Percentiles rank a stretch among this genome's conserved stretches.
These are phyloP conservation scores for Heimioporus sp. DNA, from an alignment of 768 basidiomycete genomes.

Conservation along the genomic window DNA sequence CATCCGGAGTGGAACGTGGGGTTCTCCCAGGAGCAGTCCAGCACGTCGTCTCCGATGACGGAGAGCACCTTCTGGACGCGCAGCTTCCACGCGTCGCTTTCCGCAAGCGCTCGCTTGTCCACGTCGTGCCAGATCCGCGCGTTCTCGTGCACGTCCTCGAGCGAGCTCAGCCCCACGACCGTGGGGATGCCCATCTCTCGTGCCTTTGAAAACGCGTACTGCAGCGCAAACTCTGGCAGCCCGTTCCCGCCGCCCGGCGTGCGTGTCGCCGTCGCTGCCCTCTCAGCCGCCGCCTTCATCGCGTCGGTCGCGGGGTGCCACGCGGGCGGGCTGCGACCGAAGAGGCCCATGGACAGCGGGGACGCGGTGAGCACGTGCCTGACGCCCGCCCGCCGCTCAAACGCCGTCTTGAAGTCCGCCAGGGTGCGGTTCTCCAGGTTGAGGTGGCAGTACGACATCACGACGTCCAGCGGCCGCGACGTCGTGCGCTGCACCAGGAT, in stretches of 20 bases:
- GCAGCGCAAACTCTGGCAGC: slow-evolving; percentile 67
- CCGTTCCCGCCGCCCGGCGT: slow-evolving; percentile 39
- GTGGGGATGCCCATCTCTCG: slow-evolving; percentile 51
- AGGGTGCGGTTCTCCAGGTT: slow-evolving; percentile 70
- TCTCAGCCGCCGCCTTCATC: slow-evolving; percentile 42
- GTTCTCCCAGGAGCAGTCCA: slow-evolving; percentile 76
- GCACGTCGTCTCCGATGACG: slow-evolving; percentile 43
- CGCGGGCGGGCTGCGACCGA: slow-evolving; percentile 51
- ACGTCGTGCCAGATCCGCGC: slow-evolving; percentile 67
- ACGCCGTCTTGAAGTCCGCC: slow-evolving; percentile 50
- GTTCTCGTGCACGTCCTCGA: slow-evolving; percentile 71
- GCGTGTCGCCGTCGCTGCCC: slow-evolving; percentile 32
- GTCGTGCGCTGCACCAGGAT: slow-evolving; percentile 66
- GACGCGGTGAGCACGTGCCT: slow-evolving; percentile 73
- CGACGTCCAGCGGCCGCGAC: slow-evolving; percentile 71
- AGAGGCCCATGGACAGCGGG: slow-evolving; percentile 81
- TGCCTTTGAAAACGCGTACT: slow-evolving; percentile 60
- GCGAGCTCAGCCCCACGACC: slow-evolving; percentile 71
- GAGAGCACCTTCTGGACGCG: slow-evolving; percentile 34
- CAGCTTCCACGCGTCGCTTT: slow-evolving; percentile 44
- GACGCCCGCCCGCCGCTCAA: slow-evolving; percentile 63
- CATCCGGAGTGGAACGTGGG: slow-evolving; percentile 32
- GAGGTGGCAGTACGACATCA: slow-evolving; percentile 82
- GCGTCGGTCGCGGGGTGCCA: slow-evolving; percentile 78
- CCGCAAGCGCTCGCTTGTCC: slow-evolving; percentile 33